Evolutionary conservation across 2,329 filamentous ascomycete genomes (phyloP).

Genomic region (Biscogniauxia mediterranea): DNA sequence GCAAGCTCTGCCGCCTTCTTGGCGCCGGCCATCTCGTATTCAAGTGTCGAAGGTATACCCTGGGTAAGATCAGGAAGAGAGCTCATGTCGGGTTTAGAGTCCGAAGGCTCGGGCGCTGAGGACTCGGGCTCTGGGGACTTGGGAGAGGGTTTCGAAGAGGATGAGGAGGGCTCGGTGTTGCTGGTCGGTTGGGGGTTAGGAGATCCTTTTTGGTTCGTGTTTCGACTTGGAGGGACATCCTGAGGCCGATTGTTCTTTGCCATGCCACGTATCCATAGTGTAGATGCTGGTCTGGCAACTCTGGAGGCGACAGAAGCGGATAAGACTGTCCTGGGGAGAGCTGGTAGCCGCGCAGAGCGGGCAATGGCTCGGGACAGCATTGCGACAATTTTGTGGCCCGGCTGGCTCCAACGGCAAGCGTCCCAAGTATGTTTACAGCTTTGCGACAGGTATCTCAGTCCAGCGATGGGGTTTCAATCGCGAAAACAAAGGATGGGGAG

Average conservation of each 20-base stretch:
- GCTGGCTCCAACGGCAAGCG: background rate
- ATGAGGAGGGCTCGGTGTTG: constrained; percentile 12
- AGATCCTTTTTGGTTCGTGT: constrained; percentile 1
- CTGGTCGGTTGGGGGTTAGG: constrained; percentile 2
- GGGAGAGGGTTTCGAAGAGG: constrained; percentile 5
- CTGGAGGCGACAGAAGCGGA: constrained; percentile 27
- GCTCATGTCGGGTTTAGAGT: constrained; percentile 48
- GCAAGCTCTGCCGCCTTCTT: constrained; percentile 37
- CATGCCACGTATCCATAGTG: constrained; percentile 44
- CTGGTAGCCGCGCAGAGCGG: constrained; percentile 36
- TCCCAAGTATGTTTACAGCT: background rate
- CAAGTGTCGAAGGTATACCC: constrained; percentile 88
- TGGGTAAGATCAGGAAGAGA: constrained; percentile 89
- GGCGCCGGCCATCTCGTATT: constrained; percentile 64
- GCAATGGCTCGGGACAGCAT: constrained; percentile 41
- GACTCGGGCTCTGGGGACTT: constrained; percentile 5
- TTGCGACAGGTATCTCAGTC: too few species aligned
- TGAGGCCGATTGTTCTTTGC: constrained; percentile 37
- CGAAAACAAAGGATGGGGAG: background rate
- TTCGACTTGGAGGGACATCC: constrained; percentile 8
- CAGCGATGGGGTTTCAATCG: too few species aligned
- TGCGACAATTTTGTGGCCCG: constrained; percentile 12
- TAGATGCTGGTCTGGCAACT: constrained; percentile 31
- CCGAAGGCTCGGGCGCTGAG: constrained; percentile 36
- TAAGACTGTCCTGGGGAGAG: constrained; percentile 29